Base-by-base conservation (phyloP, 306 rosid genomes). In the Biancaea sappan region DNA sequence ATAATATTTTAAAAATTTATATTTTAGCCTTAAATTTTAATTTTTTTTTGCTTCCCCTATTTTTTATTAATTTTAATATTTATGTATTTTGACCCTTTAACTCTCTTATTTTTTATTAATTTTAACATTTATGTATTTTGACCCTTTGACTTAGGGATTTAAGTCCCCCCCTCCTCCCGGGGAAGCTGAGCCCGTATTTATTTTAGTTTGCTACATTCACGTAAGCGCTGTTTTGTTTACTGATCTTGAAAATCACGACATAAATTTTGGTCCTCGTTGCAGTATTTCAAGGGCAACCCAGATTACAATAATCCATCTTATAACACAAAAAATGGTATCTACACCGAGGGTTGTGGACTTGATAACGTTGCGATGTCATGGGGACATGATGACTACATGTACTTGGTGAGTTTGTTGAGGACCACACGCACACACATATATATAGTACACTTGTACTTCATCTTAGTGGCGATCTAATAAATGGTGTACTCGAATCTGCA, bases 321-420 rank as follows among this genome's bases (percentile, higher is more conserved):
- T 34, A 72, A 21, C 44, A 79, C 86, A 3, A 84, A 84, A 66
- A 52, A 75, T 48, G 90, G 93, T 8, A 38, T 86, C 21, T 88
- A 88, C 70, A 11, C 71, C 1, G 68, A 80, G 65, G 86, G 88
- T 4, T 88, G 93, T 40, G 93, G 93, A 52, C 84, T 88, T 0
- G 78, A 86, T 19, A 86, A 88, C 47, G 87, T 88, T 5, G 47
- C 74, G 31, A 78, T 88, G 10, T 86, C 93, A 15, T 88, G 93
- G 91, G 93, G 93, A 41, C 93, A 88, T 37, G 93, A 88, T 82
- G 93, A 86, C 58, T 86, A 86, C 46, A 88, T 88, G 93, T 88
- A 82, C 38, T 84, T 88, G 89, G 93, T 88, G 68, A 11, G 44
- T 56, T 2, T 16, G 19, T 16, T 18, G 11, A 2, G 12, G 18